Evolutionary conservation across 2,329 filamentous ascomycete species (phyloP), one percentile per base, ranked within the genome.

Genomic region (Microsporum ferrugineum): DNA sequence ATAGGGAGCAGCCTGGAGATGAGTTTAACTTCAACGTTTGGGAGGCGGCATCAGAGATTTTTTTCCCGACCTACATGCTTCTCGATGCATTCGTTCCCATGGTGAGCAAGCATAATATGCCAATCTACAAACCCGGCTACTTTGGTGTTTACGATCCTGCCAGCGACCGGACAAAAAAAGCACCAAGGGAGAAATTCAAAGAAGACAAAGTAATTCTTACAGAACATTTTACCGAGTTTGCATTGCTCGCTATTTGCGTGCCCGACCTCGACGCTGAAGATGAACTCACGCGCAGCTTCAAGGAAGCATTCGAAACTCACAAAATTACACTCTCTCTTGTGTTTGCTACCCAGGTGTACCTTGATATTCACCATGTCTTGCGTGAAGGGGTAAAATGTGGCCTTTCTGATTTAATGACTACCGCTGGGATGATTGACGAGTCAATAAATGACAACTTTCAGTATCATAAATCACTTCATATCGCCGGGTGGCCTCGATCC

Each of bases 261-360:
- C 43, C 45, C 10, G 41, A 39, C 2, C 5, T 64, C 5, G 70
- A 70, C 0, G 66, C 71, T 3, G 65, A 74, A 47, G 77, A 79
- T 58, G 73, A 75, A 59, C 68, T 77, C 36, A 66, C 73, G 2
- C 72, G 73, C 1, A 72, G 71, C 1, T 65, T 78, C 8, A 65
- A 66, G 27, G 66, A 73, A 43, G 60, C 75, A 17, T 64, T 68
- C 33, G 61, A 67, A 3, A 76, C 71, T 0, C 53, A 62, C 1
- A 51, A 70, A 3, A 59, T 76, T 1, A 66, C 76, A 0, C 70
- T 78, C 43, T 72, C 69, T 62, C 66, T 74, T 6, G 66, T 73
- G 1, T 79, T 78, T 60, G 75, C 74, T 6, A 67, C 71, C 3
- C 76, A 79, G 55, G 61, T 76, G 8, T 75, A 74, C 61, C 71